These are phyloP conservation scores for Eragrostis tef DNA, from an alignment of 202 grass and related monocot species.

Conservation along the genomic window DNA sequence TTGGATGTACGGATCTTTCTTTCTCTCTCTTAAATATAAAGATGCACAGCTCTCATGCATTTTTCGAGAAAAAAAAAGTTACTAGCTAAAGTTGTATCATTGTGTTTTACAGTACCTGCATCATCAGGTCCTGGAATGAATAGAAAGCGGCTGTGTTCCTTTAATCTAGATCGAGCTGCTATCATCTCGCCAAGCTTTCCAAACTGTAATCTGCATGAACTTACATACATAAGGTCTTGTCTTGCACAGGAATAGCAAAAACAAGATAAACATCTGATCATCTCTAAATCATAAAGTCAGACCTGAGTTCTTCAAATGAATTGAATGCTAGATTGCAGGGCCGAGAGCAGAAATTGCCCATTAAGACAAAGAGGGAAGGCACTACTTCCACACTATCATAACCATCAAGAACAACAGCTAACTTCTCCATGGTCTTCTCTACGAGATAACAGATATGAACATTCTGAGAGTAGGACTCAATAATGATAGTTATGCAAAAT, in stretches of 20 bases:
- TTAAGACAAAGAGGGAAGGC: slow-evolving; percentile 91
- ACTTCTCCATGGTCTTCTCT: slow-evolving; percentile 89
- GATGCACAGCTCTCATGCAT: too few relatives aligned
- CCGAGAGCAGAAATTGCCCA: slow-evolving; percentile 94
- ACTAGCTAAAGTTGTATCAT: slow-evolving; percentile 19
- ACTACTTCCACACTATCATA: slow-evolving; percentile 89
- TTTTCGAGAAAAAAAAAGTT: too few relatives aligned
- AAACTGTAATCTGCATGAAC: slow-evolving; percentile 76
- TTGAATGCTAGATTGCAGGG: slow-evolving; percentile 83
- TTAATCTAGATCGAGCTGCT: slow-evolving; percentile 72
- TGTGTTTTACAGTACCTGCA: slow-evolving; percentile 64
- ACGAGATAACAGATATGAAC: slow-evolving; percentile 52
- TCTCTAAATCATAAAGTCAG: slow-evolving; percentile 24
- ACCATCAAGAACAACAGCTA: slow-evolving; percentile 83
- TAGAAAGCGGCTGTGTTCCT: slow-evolving; percentile 83
- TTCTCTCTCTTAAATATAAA: too few relatives aligned
- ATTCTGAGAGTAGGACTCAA: slow-evolving; percentile 46
- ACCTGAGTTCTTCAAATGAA: slow-evolving; percentile 89
- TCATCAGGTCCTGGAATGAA: slow-evolving; percentile 92
- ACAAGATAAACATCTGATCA: slow-evolving; percentile 18
- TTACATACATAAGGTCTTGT: slow-evolving; percentile 33
- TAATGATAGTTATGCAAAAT: slow-evolving; percentile 34
- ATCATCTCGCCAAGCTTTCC: slow-evolving; percentile 89
- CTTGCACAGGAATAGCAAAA: slow-evolving; percentile 32
- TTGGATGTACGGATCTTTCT: too few relatives aligned